A percentile compares a stretch with the other conserved stretches of the same genome.
Evolutionary conservation across 805 yeast genomes (phyloP).

Genomic region (Yarrowia bubula): DNA sequence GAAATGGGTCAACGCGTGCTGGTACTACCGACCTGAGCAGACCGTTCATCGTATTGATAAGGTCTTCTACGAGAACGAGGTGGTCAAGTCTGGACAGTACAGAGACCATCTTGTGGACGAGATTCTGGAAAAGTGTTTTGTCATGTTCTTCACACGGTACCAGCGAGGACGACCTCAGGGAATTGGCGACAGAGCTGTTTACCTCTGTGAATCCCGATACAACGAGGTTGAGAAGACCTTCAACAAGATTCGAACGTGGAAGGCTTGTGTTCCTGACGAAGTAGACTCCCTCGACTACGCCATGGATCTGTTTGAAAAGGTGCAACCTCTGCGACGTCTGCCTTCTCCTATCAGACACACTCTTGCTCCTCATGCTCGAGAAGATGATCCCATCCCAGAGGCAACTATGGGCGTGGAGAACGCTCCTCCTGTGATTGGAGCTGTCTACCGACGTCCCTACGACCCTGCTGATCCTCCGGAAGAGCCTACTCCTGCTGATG

Average conservation of each 20-base stretch:
- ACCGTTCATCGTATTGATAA: constrained; percentile 92
- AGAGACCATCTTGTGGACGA: constrained; percentile 89
- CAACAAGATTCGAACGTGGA: constrained; percentile 97
- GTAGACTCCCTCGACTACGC: constrained; percentile 62
- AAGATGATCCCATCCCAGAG: constrained; percentile 73
- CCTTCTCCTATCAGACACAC: constrained; percentile 83
- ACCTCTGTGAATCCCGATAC: constrained; percentile 91
- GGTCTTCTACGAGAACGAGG: constrained; percentile 88
- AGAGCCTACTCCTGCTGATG: constrained; percentile 49
- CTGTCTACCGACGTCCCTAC: constrained; percentile 75
- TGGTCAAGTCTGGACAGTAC: constrained; percentile 94
- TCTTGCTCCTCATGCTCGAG: constrained; percentile 70
- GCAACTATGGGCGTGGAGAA: constrained; percentile 77
- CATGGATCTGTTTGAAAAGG: constrained; percentile 65
- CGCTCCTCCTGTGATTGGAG: constrained; percentile 94
- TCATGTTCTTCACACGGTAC: constrained; percentile 88
- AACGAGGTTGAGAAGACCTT: constrained; percentile 87
- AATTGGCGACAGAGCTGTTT: constrained; percentile 64
- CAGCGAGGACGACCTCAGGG: constrained; percentile 91
- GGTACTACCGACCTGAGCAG: constrained; percentile 98
- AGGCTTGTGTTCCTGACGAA: constrained; percentile 96
- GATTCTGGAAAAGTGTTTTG: constrained; percentile 89
- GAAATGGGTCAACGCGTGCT: constrained; percentile 88
- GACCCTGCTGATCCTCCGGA: constrained; percentile 80
- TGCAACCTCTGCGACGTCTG: constrained; percentile 66